Evolutionary conservation across 345 rosid species (phyloP).

Genomic region (Pugionium dolabratum): DNA sequence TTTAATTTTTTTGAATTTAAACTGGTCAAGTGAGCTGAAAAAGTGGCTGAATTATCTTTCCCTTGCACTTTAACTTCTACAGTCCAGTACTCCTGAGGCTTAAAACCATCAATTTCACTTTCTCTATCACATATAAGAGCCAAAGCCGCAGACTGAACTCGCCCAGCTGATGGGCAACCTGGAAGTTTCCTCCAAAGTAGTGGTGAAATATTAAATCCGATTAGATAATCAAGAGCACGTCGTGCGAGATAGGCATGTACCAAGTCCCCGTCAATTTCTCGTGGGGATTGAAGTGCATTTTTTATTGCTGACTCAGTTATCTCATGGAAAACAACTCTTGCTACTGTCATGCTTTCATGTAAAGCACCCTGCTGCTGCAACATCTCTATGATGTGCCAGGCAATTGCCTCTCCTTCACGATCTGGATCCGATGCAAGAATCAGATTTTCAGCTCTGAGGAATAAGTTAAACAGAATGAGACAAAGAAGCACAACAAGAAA

Average conservation of each 20-base stretch:
- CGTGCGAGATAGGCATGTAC: constrained; percentile 96
- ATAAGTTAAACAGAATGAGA: constrained; percentile 46
- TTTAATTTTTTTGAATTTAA: constrained; percentile 64
- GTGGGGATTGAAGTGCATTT: constrained; percentile 75
- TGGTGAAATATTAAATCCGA: constrained; percentile 94
- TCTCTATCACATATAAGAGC: constrained; percentile 92
- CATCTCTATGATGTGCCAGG: constrained; percentile 99
- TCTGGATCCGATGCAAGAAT: constrained; percentile 99
- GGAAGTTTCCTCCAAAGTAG: constrained; percentile 95
- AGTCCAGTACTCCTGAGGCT: constrained; percentile 86
- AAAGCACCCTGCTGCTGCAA: constrained; percentile 91
- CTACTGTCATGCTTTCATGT: constrained; percentile 61
- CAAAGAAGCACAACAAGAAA: constrained; percentile 36
- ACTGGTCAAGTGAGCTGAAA: constrained; percentile 69
- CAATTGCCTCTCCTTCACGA: constrained; percentile 99
- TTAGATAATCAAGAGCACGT: constrained; percentile 94
- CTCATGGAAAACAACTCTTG: constrained; percentile 94
- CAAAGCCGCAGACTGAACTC: constrained; percentile 98
- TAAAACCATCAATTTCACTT: constrained; percentile 84
- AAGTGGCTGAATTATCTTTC: constrained; percentile 40
- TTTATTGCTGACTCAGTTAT: constrained; percentile 91
- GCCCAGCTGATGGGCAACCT: constrained; percentile 96
- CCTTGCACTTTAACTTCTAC: constrained; percentile 54
- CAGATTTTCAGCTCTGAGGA: constrained; percentile 89
- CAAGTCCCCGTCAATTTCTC: constrained; percentile 79